A percentile compares a stretch with the other conserved stretches of the same genome.
Evolutionary conservation across 805 yeast genomes (phyloP).

Genomic region (Metschnikowia shivogae): DNA sequence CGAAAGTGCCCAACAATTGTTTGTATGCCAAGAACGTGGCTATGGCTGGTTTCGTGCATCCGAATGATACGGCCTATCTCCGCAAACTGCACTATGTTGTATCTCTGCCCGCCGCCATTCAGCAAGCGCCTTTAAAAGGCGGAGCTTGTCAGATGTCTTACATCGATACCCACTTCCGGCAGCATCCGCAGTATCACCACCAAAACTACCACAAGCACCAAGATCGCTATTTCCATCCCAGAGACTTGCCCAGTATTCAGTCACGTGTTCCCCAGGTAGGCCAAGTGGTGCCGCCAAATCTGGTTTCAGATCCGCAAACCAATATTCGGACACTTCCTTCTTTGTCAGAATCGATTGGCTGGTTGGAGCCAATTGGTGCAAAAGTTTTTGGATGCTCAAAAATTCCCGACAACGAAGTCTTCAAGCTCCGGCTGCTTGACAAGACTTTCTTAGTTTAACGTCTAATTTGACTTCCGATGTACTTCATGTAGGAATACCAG

Average conservation of each 20-base stretch:
- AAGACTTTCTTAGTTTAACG: slow-evolving; percentile 1
- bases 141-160: background rate
- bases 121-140: no score
- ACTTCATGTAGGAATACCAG: background rate
- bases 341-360: slow-evolving; percentile 1
- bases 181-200: background rate
- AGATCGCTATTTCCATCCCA: background rate
- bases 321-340: slow-evolving; percentile 2
- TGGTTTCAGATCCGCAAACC: background rate
- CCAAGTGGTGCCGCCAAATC: background rate
- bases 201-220: background rate
- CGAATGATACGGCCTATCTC: no score
- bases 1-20: no score
- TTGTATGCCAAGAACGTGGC: background rate
- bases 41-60: background rate
- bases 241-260: background rate
- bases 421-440: slow-evolving; percentile 6
- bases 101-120: no score
- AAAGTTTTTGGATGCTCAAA: slow-evolving; percentile 3
- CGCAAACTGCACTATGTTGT: no score
- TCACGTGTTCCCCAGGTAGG: background rate
- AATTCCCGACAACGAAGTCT: background rate
- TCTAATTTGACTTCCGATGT: background rate
- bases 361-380: background rate
- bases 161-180: background rate